phyloP scores from a whole-genome alignment of 176 grass and related monocot genomes.

The Hyparrhenia diplandra region DNA sequence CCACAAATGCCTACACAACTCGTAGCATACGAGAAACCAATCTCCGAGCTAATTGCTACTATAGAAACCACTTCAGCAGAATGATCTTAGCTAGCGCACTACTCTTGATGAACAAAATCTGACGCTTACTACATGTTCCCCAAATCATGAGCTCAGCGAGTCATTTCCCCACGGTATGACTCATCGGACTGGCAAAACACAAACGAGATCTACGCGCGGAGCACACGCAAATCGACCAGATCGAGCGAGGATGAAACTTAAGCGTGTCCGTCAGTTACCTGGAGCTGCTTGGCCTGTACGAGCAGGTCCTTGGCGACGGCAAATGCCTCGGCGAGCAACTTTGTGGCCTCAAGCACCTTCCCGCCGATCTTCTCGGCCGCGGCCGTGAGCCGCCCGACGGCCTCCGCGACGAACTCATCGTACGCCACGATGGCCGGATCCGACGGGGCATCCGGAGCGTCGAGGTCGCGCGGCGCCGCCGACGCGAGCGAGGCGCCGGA shows the following conservation, averaged over 20 bases:
- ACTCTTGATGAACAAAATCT: not conserved
- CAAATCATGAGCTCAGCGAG: conserved; percentile 10
- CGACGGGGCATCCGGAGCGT: not conserved
- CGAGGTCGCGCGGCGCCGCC: conserved; percentile 34
- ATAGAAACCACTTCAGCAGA: not conserved
- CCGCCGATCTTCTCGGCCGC: conserved; percentile 91
- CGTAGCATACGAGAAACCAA: not conserved
- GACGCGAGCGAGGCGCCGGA: conserved; percentile 34
- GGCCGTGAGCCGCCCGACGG: conserved; percentile 45
- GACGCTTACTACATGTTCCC: not conserved
- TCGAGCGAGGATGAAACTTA: conserved; percentile 4
- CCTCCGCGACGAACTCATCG: conserved; percentile 58
- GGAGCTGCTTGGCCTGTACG: conserved; percentile 70
- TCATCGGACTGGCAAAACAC: not conserved
- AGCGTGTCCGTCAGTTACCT: conserved; percentile 34
- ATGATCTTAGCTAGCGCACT: not conserved
- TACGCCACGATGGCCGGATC: conserved; percentile 87
- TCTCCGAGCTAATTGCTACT: not conserved
- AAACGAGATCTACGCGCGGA: conserved; percentile 12
- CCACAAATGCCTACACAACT: not conserved
- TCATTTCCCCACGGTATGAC: not conserved
- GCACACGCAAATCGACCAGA: not conserved
- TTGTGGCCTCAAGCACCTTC: conserved; percentile 71
- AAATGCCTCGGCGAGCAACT: conserved; percentile 76
- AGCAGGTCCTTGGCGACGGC: conserved; percentile 64